phyloP scores from a whole-genome alignment of 148 eudicot species.

The Vaccinium corymbosum region DNA sequence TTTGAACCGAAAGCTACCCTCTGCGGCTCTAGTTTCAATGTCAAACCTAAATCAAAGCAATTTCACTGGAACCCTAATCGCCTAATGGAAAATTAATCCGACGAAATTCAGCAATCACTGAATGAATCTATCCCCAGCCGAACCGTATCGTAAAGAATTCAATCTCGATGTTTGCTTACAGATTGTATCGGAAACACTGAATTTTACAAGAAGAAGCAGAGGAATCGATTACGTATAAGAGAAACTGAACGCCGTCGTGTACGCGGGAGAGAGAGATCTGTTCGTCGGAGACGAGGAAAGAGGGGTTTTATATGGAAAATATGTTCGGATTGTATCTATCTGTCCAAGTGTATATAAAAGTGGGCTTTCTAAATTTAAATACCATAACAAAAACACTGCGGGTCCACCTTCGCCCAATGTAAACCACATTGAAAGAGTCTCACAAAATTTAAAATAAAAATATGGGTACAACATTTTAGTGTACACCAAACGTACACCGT shows the following conservation, averaged over 20 bases:
- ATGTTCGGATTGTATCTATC: not conserved
- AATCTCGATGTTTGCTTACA: not conserved
- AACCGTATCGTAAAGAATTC: not conserved
- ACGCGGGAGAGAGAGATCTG: not conserved
- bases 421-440: too few species aligned
- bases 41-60: not conserved
- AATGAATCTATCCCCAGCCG: not conserved
- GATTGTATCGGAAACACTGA: not conserved
- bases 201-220: not conserved
- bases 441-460: too few species aligned
- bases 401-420: too few species aligned
- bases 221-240: not conserved
- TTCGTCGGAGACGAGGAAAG: constrained; percentile 5
- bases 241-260: not conserved
- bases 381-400: too few species aligned
- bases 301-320: not conserved
- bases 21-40: not conserved
- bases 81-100: not conserved
- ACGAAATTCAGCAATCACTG: not conserved
- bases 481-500: too few species aligned
- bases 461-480: too few species aligned
- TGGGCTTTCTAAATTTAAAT: not conserved
- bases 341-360: not conserved
- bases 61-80: constrained; percentile 12
- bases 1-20: not conserved